These are phyloP conservation scores for Rhododendron ovatum DNA, from an alignment of 148 eudicot species.

Conservation along the genomic window DNA sequence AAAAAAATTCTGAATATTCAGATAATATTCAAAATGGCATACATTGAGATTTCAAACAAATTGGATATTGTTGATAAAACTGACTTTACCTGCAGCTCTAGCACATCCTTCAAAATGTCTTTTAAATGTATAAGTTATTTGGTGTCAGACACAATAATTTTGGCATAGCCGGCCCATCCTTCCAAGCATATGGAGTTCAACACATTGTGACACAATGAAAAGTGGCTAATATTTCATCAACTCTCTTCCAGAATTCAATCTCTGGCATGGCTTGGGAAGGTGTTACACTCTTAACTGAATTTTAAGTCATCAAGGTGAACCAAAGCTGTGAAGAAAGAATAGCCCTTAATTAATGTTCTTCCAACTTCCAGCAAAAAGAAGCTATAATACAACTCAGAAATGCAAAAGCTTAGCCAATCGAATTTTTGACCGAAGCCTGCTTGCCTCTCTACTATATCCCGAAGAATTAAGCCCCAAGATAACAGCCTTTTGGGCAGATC, in stretches of 20 bases:
- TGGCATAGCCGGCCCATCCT: background rate
- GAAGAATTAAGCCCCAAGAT: slow-evolving; percentile 47
- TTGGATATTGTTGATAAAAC: background rate
- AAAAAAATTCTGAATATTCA: background rate
- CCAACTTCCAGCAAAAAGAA: background rate
- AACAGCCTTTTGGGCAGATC: slow-evolving; percentile 65
- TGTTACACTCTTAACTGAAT: background rate
- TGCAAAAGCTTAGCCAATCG: slow-evolving; percentile 37
- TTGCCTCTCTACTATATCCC: slow-evolving; percentile 40
- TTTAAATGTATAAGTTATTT: background rate
- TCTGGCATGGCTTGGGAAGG: background rate
- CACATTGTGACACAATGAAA: background rate
- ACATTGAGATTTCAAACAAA: slow-evolving; percentile 1
- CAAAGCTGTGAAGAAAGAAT: background rate
- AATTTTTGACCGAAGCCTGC: slow-evolving; percentile 46
- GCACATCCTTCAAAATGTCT: background rate
- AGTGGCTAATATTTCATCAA: background rate
- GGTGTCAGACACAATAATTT: background rate
- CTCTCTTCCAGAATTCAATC: background rate
- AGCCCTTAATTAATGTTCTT: slow-evolving; percentile 1
- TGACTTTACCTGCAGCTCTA: slow-evolving; percentile 2
- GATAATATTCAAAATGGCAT: background rate
- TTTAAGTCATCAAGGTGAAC: background rate
- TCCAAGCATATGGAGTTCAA: background rate
- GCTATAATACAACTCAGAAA: slow-evolving; percentile 17